phyloP scores from a whole-genome alignment of 2,329 filamentous ascomycete species.

The Phoma sp. region DNA sequence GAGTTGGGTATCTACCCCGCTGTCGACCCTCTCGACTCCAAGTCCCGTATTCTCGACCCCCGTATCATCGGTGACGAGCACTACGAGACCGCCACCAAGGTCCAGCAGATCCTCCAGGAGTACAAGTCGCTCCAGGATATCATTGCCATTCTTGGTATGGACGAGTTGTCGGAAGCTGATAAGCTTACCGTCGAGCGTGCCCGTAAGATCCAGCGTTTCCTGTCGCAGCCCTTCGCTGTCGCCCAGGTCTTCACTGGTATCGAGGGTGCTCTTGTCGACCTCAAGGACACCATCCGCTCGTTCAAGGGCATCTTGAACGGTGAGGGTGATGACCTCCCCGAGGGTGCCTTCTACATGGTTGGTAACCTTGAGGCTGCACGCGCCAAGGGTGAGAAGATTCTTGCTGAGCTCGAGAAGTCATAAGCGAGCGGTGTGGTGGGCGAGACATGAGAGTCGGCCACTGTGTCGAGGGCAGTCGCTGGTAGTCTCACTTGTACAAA shows the following conservation, averaged over 20 bases:
- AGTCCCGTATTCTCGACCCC: conserved; percentile 99
- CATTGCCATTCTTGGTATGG: conserved; percentile 99
- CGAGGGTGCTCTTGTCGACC: conserved; percentile 94
- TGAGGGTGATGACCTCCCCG: conserved; percentile 94
- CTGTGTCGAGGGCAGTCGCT: conserved; percentile 41
- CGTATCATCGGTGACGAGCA: conserved; percentile 98
- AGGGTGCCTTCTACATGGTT: conserved; percentile 98
- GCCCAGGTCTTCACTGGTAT: conserved; percentile 88
- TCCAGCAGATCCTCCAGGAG: conserved; percentile 99
- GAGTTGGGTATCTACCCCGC: conserved; percentile 99
- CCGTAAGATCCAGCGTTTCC: conserved; percentile 99
- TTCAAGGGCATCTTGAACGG: conserved; percentile 98
- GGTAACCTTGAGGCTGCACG: conserved; percentile 92
- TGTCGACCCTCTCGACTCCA: conserved; percentile 99
- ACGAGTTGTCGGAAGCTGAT: conserved; percentile 98
- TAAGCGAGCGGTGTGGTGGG: conserved; percentile 43
- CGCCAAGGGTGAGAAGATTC: conserved; percentile 99
- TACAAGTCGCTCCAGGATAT: conserved; percentile 99
- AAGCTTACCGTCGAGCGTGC: conserved; percentile 99
- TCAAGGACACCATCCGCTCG: conserved; percentile 96
- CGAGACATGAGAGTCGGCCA: conserved; percentile 46
- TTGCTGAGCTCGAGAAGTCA: conserved; percentile 81
- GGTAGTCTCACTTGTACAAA: conserved; percentile 49
- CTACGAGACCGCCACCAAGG: conserved; percentile 91
- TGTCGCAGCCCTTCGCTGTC: conserved; percentile 98